Evolutionary conservation across 2,329 filamentous ascomycete genomes (phyloP).

Genomic region (Xylariaceae sp.): DNA sequence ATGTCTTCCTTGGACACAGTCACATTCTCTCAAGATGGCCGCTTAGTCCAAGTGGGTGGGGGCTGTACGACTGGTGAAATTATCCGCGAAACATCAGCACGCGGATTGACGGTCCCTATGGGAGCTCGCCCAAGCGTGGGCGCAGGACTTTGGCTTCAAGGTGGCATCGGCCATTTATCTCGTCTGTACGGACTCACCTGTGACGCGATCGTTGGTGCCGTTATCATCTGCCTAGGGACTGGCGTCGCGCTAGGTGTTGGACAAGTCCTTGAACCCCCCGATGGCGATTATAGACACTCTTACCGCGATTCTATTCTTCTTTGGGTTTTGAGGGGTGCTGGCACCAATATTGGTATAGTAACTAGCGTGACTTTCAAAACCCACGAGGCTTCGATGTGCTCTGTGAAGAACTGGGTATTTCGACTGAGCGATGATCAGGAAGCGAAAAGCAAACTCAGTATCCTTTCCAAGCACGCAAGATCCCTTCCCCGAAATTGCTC

Average conservation of each 20-base stretch:
- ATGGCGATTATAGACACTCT: no score
- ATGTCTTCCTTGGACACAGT: constrained; percentile 54
- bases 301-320: constrained; percentile 49
- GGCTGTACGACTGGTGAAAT: constrained; percentile 57
- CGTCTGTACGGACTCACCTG: constrained; percentile 54
- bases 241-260: constrained; percentile 49
- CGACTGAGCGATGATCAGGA: constrained; percentile 30
- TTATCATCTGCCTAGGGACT: constrained; percentile 50
- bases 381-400: constrained; percentile 39
- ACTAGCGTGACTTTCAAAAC: constrained; percentile 50
- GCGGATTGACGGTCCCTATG: constrained; percentile 52
- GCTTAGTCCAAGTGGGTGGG: constrained; percentile 47
- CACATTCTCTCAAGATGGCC: constrained; percentile 35
- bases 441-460: constrained; percentile 32
- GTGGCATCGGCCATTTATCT: constrained; percentile 59
- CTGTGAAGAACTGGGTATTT: constrained; percentile 38
- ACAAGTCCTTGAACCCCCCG: constrained; percentile 48
- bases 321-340: constrained; percentile 57
- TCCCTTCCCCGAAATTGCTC: constrained; percentile 42
- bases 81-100: constrained; percentile 41
- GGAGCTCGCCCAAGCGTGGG: constrained; percentile 61
- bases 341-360: constrained; percentile 57
- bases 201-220: constrained; percentile 57
- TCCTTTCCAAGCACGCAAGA: constrained; percentile 38
- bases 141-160: constrained; percentile 60